Conservation (phyloP, 179 eudicot species). For the Carnegiea gigantea region DNA sequence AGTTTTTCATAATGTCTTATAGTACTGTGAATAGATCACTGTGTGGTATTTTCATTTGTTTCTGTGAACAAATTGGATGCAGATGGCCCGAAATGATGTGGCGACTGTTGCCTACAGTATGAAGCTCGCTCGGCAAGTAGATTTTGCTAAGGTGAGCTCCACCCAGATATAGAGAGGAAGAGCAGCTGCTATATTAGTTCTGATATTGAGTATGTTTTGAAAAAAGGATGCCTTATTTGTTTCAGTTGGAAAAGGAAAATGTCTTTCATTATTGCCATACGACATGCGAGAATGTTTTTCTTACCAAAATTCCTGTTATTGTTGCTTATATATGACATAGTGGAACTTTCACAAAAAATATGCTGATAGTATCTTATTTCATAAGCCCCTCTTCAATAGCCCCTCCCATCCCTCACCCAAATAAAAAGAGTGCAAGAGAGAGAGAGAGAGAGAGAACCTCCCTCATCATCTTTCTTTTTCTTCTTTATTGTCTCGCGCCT, state of each 20-base stretch:
- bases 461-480: no score
- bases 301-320: background rate
- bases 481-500: no score
- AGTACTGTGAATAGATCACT: background rate
- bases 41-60: conserved; percentile 1
- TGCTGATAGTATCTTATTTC: background rate
- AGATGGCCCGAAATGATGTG: conserved; percentile 32
- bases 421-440: no score
- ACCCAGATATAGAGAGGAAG: background rate
- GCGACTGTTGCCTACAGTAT: conserved; percentile 68
- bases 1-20: background rate
- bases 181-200: conserved; percentile 2
- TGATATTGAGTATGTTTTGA: background rate
- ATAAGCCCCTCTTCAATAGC: background rate
- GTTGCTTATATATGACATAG: background rate
- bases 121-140: conserved; percentile 86
- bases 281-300: background rate
- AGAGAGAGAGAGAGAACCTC: no score
- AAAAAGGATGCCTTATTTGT: background rate
- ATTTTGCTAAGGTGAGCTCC: conserved; percentile 76
- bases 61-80: conserved; percentile 17
- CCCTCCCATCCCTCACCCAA: background rate
- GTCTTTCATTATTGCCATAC: background rate
- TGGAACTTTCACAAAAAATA: background rate
- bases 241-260: background rate